These are phyloP conservation scores for Talaromyces sp. DNA, from an alignment of 2,329 filamentous ascomycete genomes.

Conservation along the genomic window DNA sequence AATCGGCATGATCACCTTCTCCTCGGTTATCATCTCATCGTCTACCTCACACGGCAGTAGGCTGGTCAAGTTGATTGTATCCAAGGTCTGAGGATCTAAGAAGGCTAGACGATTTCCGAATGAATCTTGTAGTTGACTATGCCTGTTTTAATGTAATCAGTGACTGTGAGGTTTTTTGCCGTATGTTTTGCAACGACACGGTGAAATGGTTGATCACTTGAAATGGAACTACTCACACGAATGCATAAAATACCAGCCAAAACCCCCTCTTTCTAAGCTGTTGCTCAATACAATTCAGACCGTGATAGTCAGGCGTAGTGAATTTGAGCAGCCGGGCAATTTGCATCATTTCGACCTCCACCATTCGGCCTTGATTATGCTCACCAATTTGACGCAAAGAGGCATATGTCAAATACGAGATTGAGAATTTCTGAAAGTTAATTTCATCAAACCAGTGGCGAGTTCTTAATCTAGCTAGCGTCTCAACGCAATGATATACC, in stretches of 20 bases:
- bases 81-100: not conserved
- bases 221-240: not conserved
- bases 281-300: constrained; percentile 6
- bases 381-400: constrained; percentile 36
- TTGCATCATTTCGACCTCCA: constrained; percentile 37
- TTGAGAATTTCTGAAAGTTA: constrained; percentile 36
- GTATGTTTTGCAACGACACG: too few relatives aligned
- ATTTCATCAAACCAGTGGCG: constrained; percentile 20
- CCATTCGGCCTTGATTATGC: constrained; percentile 36
- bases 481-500: not conserved
- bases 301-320: not conserved
- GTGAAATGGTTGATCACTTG: too few relatives aligned
- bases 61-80: not conserved
- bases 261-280: constrained; percentile 6
- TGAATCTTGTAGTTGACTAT: not conserved
- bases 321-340: constrained; percentile 29
- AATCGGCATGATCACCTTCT: not conserved
- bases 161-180: too few relatives aligned
- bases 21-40: not conserved
- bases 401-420: constrained; percentile 32
- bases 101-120: not conserved
- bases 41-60: not conserved
- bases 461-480: not conserved
- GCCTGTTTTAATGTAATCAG: too few relatives aligned
- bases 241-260: constrained; percentile 6